Conservation (phyloP, 2,329 filamentous ascomycete species). For the Colletotrichum tropicale region DNA sequence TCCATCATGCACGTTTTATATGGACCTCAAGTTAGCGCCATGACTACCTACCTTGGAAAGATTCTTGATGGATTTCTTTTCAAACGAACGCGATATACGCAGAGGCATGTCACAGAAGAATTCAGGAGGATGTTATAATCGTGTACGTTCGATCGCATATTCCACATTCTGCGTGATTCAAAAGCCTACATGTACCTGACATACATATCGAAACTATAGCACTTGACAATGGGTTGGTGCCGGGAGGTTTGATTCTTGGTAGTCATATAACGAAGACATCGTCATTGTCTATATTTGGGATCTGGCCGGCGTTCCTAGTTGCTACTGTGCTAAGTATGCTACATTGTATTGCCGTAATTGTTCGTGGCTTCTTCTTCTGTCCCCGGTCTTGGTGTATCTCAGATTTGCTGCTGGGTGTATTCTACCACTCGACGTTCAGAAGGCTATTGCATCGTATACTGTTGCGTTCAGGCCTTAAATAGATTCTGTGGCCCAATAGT, state of each 20-base stretch:
- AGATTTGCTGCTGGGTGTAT: fast-evolving
- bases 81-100: no score
- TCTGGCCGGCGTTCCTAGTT: neutral
- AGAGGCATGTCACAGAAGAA: no score
- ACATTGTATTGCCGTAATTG: neutral
- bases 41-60: no score
- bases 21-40: no score
- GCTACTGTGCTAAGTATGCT: neutral
- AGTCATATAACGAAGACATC: neutral
- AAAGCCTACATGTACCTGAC: neutral
- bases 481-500: neutral
- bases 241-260: no score
- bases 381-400: neutral
- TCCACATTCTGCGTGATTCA: no score
- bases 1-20: no score
- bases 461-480: fast-evolving
- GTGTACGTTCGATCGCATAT: no score
- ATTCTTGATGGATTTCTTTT: no score
- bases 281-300: fast-evolving
- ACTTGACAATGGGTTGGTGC: neutral
- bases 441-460: no score
- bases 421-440: neutral
- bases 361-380: neutral
- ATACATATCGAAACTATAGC: neutral
- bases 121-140: no score